These are phyloP conservation scores for Wickerhamiella azyma DNA, from an alignment of 805 yeast species.

Conservation along the genomic window DNA sequence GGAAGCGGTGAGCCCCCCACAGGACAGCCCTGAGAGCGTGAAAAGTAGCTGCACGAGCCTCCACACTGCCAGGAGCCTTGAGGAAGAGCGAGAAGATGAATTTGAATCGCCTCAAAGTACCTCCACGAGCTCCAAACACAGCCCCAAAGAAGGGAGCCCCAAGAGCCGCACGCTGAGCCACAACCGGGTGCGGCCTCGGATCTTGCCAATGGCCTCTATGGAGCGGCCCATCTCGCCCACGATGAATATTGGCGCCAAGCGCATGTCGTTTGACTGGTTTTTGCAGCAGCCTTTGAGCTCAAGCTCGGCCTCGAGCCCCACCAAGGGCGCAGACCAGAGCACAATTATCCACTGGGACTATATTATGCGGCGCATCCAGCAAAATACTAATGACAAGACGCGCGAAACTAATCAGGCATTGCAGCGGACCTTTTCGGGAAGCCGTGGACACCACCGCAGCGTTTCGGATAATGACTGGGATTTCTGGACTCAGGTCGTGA, in stretches of 20 bases:
- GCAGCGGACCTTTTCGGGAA: slow-evolving; percentile 24
- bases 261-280: slow-evolving; percentile 10
- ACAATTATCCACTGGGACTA: slow-evolving; percentile 11
- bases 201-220: slow-evolving; percentile 4
- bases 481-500: slow-evolving; percentile 74
- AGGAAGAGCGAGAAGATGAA: no score
- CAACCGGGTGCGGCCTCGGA: slow-evolving; percentile 4
- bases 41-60: background rate
- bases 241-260: slow-evolving; percentile 6
- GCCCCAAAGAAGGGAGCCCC: background rate
- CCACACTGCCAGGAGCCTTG: background rate
- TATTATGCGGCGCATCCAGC: slow-evolving; percentile 18
- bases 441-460: slow-evolving; percentile 10
- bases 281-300: slow-evolving; percentile 2
- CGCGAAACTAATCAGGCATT: slow-evolving; percentile 38
- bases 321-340: slow-evolving; percentile 1
- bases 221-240: background rate
- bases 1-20: background rate
- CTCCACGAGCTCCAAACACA: background rate
- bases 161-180: slow-evolving; percentile 3
- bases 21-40: background rate
- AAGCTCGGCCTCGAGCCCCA: slow-evolving; percentile 1
- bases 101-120: background rate
- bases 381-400: slow-evolving; percentile 11
- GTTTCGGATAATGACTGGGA: slow-evolving; percentile 30